Evolutionary conservation across 2,329 filamentous ascomycete species (phyloP), one percentile per base, ranked within the genome.

Genomic region (Sclerotinia borealis): DNA sequence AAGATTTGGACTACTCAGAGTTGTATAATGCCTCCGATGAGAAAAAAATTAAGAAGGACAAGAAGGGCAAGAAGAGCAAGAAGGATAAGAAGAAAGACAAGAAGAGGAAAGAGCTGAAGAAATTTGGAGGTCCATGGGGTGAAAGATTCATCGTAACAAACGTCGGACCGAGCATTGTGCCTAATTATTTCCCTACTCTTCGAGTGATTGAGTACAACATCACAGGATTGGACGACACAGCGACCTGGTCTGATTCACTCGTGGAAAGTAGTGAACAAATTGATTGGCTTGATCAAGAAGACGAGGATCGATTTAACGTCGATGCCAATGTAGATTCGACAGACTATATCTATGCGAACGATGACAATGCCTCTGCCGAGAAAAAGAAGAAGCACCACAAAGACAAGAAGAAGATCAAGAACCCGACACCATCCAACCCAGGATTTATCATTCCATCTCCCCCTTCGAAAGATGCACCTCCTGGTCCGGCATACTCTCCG

Each of bases 141-240:
- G 92, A 99, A 76, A 85, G 92, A 59, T 99, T 92, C 75, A 88
- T 92, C 60, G 76, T 96, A 7, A 88, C 90, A 0, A 79, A 95
- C 31, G 88, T 98, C 63, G 85, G 88, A 52, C 91, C 93, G 0
- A 98, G 93, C 73, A 80, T 99, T 43, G 91, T 98, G 10, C 95
- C 93, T 8, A 97, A 95, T 73, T 96, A 92, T 76, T 95, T 93
- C 68, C 95, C 93, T 0, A 92, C 90, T 0, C 77, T 97, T 37
- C 85, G 93, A n/a, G 83, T 99, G n/a, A 81, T 93, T 68, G 91
- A 96, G 72, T 99, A 98, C 80, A 98, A 99, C 74, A 91, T 91
- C 61, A 90, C 81, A 48, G 73, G 72, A 13, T 66, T 75, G 31
- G 70, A 74, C 31, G 43, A 61, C 3, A 54, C 61, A 34, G 55